Conservation (phyloP, 805 yeast species). For the Hanseniaspora valbyensis region DNA sequence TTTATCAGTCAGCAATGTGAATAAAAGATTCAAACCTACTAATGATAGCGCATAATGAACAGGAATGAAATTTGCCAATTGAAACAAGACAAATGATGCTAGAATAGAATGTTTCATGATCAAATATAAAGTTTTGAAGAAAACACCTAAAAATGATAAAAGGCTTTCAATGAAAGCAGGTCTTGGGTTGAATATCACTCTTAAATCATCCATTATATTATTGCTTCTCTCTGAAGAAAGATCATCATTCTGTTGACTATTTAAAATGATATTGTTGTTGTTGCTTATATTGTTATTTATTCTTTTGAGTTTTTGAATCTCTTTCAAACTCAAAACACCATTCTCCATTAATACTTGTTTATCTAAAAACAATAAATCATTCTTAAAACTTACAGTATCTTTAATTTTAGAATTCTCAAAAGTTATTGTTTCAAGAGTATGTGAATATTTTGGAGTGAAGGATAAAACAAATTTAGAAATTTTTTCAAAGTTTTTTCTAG, state of each 20-base stretch:
- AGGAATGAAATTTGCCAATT: slow-evolving; percentile 21
- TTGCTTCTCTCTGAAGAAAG: neutral
- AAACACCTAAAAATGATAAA: slow-evolving; percentile 13
- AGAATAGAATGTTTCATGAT: slow-evolving; percentile 21
- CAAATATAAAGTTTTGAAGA: slow-evolving; percentile 21
- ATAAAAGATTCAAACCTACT: slow-evolving; percentile 17
- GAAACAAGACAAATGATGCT: slow-evolving; percentile 20
- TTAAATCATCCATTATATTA: slow-evolving; percentile 1
- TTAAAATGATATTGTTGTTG: neutral
- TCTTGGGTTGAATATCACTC: slow-evolving; percentile 8
- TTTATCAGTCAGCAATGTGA: slow-evolving; percentile 21
- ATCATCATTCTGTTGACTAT: neutral
- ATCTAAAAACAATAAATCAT: neutral
- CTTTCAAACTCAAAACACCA: neutral
- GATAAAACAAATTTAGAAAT: neutral
- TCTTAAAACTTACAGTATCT: neutral
- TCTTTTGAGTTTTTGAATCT: neutral
- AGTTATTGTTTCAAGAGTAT: neutral
- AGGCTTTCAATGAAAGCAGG: neutral
- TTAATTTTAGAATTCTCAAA: neutral
- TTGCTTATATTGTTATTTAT: neutral
- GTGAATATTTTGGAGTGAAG: neutral
- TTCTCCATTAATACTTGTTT: neutral
- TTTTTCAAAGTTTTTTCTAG: neutral
- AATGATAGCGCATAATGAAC: slow-evolving; percentile 18